A percentile compares a stretch with the other conserved stretches of the same genome.
These are phyloP conservation scores for Xylaria sp. DNA, from an alignment of 2,329 filamentous ascomycete species.

Conservation along the genomic window DNA sequence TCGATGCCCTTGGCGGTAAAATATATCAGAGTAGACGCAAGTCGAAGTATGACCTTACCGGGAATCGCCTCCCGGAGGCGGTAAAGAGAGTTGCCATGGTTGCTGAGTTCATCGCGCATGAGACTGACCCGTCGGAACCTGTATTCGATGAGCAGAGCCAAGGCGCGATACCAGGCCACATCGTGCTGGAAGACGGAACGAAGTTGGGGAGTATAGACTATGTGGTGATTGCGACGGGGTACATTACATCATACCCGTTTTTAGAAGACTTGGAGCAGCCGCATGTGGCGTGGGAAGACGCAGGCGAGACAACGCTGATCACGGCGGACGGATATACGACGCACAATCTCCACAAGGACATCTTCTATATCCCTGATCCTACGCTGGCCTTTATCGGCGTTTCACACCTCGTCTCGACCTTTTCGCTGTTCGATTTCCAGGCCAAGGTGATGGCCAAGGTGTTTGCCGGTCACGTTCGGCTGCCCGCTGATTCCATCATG, in stretches of 20 bases:
- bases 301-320: slow-evolving; percentile 65
- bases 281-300: slow-evolving; percentile 55
- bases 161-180: slow-evolving; percentile 59
- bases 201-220: slow-evolving; percentile 66
- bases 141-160: slow-evolving; percentile 36
- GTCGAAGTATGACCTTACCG: slow-evolving; percentile 69
- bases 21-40: slow-evolving; percentile 66
- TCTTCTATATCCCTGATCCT: slow-evolving; percentile 76
- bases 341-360: slow-evolving; percentile 76
- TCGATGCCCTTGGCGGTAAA: slow-evolving; percentile 51
- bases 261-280: slow-evolving; percentile 62
- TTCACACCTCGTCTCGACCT: slow-evolving; percentile 74
- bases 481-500: slow-evolving; percentile 59
- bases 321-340: slow-evolving; percentile 70
- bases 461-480: slow-evolving; percentile 59
- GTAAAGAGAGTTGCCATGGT: slow-evolving; percentile 65
- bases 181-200: slow-evolving; percentile 64
- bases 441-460: slow-evolving; percentile 70
- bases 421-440: slow-evolving; percentile 77
- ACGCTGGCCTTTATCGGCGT: slow-evolving; percentile 72
- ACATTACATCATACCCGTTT: slow-evolving; percentile 75
- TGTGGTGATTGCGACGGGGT: slow-evolving; percentile 75
- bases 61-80: slow-evolving; percentile 63
- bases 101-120: slow-evolving; percentile 55
- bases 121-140: slow-evolving; percentile 38